A percentile compares a stretch with the other conserved stretches of the same genome.
Evolutionary conservation across 768 basidiomycete species (phyloP).

Genomic region (Hemileccinum rubropunctum): DNA sequence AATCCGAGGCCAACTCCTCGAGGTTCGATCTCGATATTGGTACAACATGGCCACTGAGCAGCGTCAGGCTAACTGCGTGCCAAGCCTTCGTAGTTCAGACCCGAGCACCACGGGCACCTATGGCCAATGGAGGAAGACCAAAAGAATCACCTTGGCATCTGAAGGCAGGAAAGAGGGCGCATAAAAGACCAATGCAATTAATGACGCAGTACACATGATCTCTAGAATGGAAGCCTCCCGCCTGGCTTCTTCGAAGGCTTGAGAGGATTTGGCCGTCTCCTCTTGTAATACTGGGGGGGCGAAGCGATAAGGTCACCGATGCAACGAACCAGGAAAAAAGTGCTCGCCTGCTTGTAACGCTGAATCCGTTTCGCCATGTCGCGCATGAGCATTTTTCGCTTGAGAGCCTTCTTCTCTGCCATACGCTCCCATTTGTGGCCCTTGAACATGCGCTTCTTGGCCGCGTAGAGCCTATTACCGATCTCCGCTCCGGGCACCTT

Average conservation of each 20-base stretch:
- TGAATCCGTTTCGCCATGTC: constrained; percentile 67
- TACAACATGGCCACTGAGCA: too few species aligned
- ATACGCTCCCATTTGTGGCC: constrained; percentile 84
- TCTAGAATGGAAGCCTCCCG: constrained; percentile 58
- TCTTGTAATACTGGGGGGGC: constrained; percentile 26
- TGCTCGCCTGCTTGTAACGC: constrained; percentile 62
- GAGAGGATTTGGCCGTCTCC: constrained; percentile 55
- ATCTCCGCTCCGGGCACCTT: constrained; percentile 47
- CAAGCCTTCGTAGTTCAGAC: too few species aligned
- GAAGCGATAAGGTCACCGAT: constrained; percentile 1
- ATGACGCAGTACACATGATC: constrained; percentile 4
- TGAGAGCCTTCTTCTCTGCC: constrained; percentile 44
- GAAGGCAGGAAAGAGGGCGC: neutral
- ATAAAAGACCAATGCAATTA: constrained; percentile 3
- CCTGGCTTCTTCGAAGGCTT: constrained; percentile 48
- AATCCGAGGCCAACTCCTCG: too few species aligned
- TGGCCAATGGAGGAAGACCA: too few species aligned
- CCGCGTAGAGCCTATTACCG: constrained; percentile 68
- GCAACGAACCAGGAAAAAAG: neutral
- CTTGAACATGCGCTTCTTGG: constrained; percentile 87
- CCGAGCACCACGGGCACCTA: too few species aligned
- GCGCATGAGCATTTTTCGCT: constrained; percentile 56
- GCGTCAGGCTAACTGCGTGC: too few species aligned
- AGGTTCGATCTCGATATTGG: too few species aligned
- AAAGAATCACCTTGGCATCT: neutral